Percentiles rank a stretch among this genome's conserved stretches.
Evolutionary conservation across 805 yeast genomes (phyloP).

Genomic region (Metschnikowia rubicola): DNA sequence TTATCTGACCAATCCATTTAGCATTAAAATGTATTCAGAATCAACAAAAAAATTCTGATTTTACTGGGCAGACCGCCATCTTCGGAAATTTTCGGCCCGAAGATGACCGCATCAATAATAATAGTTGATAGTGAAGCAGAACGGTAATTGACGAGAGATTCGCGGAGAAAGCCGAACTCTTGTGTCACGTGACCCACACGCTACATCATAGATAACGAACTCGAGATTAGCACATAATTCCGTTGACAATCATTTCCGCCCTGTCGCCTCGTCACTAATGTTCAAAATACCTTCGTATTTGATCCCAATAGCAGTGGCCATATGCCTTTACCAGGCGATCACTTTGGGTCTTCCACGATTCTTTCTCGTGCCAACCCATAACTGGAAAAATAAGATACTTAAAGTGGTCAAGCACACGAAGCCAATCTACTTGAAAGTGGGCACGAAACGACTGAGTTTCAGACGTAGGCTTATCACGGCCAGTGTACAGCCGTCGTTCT

Average conservation of each 20-base stretch:
- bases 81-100: too few species aligned
- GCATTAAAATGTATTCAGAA: too few species aligned
- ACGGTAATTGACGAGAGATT: too few species aligned
- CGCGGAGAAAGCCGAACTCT: too few species aligned
- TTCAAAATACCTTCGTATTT: constrained; percentile 2
- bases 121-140: too few species aligned
- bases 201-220: neutral
- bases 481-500: constrained; percentile 33
- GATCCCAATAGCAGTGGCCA: constrained; percentile 10
- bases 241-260: too few species aligned
- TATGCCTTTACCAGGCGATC: constrained; percentile 20
- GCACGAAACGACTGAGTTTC: constrained; percentile 36
- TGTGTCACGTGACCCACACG: too few species aligned
- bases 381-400: constrained; percentile 35
- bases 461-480: constrained; percentile 38
- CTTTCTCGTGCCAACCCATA: constrained; percentile 37
- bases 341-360: constrained; percentile 29
- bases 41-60: too few species aligned
- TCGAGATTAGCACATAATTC: too few species aligned
- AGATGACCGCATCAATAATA: too few species aligned
- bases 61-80: too few species aligned
- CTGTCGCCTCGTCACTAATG: neutral
- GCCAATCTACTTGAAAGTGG: constrained; percentile 35
- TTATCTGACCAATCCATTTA: too few species aligned
- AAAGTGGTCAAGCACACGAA: constrained; percentile 31